These are phyloP conservation scores for Lentinula boryana DNA, from an alignment of 768 basidiomycete genomes.

Conservation along the genomic window DNA sequence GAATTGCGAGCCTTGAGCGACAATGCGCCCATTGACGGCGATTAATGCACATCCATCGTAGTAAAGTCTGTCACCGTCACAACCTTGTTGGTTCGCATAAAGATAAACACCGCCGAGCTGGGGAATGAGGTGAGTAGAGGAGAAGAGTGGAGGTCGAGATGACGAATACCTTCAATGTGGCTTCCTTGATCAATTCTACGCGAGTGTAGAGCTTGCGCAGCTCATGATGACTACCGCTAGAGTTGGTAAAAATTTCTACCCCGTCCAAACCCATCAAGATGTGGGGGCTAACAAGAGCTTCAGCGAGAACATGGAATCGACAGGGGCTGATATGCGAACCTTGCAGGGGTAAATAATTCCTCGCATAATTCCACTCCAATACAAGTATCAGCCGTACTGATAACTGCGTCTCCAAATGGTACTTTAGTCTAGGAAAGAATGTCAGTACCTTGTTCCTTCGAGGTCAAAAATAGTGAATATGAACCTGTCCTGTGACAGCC, in stretches of 20 bases:
- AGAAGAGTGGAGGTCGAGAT: not conserved
- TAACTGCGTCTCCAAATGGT: constrained; percentile 91
- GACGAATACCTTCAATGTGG: constrained; percentile 75
- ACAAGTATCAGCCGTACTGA: constrained; percentile 92
- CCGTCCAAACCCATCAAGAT: constrained; percentile 98
- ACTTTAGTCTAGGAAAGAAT: constrained; percentile 60
- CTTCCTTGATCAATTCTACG: constrained; percentile 94
- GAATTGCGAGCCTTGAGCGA: constrained; percentile 97
- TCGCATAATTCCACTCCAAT: constrained; percentile 97
- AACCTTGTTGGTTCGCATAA: constrained; percentile 98
- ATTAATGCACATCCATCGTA: constrained; percentile 98
- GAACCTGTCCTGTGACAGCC: constrained; percentile 64
- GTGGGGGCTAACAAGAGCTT: constrained; percentile 65
- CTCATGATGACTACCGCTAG: constrained; percentile 97
- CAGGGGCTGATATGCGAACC: constrained; percentile 48
- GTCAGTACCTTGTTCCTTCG: not conserved
- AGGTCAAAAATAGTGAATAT: not conserved
- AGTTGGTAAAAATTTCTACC: constrained; percentile 98
- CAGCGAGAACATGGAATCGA: not conserved
- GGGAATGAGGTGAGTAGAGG: not conserved
- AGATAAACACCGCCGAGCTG: constrained; percentile 96
- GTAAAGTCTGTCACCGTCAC: constrained; percentile 96
- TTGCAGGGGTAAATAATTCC: constrained; percentile 94
- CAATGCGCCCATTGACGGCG: constrained; percentile 84
- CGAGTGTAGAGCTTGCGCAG: constrained; percentile 91